These are phyloP conservation scores for Saturnispora kantuleensis DNA, from an alignment of 805 yeast genomes.

Conservation along the genomic window DNA sequence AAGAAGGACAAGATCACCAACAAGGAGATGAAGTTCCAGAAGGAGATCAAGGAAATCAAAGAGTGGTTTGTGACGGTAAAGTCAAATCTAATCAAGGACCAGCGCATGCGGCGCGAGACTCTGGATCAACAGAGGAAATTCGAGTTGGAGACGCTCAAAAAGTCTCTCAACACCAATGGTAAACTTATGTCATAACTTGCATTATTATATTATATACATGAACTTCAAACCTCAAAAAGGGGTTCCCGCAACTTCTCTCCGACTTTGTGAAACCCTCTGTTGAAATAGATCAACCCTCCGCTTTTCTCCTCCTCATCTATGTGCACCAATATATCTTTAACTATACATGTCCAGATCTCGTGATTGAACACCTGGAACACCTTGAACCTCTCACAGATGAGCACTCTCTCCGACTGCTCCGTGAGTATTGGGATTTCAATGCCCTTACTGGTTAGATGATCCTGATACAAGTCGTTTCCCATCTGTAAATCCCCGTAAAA, in stretches of 20 bases:
- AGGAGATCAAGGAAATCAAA: slow-evolving; percentile 17
- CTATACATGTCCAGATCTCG: slow-evolving; percentile 83
- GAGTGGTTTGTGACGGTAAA: slow-evolving; percentile 22
- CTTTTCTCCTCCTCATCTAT: slow-evolving; percentile 27
- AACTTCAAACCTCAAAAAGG: background rate
- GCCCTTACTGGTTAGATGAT: slow-evolving; percentile 11
- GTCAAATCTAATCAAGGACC: slow-evolving; percentile 13
- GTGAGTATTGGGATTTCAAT: slow-evolving; percentile 44
- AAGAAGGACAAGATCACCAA: slow-evolving; percentile 27
- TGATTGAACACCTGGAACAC: slow-evolving; percentile 66
- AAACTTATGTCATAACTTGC: background rate
- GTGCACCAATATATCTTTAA: slow-evolving; percentile 40
- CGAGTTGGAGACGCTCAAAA: background rate
- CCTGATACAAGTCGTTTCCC: slow-evolving; percentile 11
- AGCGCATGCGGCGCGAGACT: slow-evolving; percentile 17
- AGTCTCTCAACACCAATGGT: background rate
- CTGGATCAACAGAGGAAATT: slow-evolving; percentile 19
- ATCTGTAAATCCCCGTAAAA: slow-evolving; percentile 20
- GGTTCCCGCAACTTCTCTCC: slow-evolving; percentile 20
- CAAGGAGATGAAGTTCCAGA: slow-evolving; percentile 24
- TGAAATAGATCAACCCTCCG: slow-evolving; percentile 61
- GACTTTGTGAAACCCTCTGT: slow-evolving; percentile 46
- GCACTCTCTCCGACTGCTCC: slow-evolving; percentile 44
- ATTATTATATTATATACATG: background rate
- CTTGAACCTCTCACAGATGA: slow-evolving; percentile 48